Percentiles rank a stretch among this genome's conserved stretches.
Conservation (phyloP, 2,329 filamentous ascomycete genomes). For the Microascus cirrosus region DNA sequence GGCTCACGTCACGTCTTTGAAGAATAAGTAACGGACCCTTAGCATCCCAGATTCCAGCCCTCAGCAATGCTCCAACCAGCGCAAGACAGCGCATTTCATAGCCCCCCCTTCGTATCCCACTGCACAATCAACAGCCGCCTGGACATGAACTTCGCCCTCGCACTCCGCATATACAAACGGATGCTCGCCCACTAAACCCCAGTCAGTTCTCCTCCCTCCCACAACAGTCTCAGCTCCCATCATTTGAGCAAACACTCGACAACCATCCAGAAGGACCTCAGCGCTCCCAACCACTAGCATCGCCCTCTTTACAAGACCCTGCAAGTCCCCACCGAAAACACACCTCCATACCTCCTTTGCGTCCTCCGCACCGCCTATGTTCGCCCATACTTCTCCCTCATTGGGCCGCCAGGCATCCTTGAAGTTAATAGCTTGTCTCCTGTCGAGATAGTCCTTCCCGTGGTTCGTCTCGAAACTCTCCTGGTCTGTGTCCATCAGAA, state of each 20-base stretch:
- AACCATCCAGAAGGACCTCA: slow-evolving; percentile 5
- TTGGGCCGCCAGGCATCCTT: slow-evolving; percentile 1
- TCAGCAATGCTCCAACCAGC: neutral
- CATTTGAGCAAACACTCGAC: neutral
- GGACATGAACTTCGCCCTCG: slow-evolving; percentile 6
- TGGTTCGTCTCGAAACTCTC: slow-evolving; percentile 10
- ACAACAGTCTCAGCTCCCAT: slow-evolving; percentile 1
- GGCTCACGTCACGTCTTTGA: too few relatives aligned
- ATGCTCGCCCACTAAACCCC: neutral
- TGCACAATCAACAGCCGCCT: slow-evolving; percentile 5
- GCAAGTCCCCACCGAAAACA: neutral
- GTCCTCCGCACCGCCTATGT: slow-evolving; percentile 1
- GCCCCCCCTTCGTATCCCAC: slow-evolving; percentile 2
- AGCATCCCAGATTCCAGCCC: too few relatives aligned
- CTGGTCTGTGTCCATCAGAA: slow-evolving; percentile 9
- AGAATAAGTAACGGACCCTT: too few relatives aligned
- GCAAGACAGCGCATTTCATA: slow-evolving; percentile 4
- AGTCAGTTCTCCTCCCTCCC: neutral
- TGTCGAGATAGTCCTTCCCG: slow-evolving; percentile 10
- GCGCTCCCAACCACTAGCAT: slow-evolving; percentile 2
- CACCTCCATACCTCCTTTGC: slow-evolving; percentile 3
- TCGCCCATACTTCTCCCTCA: slow-evolving; percentile 4
- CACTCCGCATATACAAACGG: slow-evolving; percentile 4
- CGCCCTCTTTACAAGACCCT: slow-evolving; percentile 3
- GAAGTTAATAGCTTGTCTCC: neutral